Percentiles rank a stretch among this genome's conserved stretches.
Conservation (phyloP, 2,329 filamentous ascomycete genomes). For the Arthrobotrys sphaeroides region DNA sequence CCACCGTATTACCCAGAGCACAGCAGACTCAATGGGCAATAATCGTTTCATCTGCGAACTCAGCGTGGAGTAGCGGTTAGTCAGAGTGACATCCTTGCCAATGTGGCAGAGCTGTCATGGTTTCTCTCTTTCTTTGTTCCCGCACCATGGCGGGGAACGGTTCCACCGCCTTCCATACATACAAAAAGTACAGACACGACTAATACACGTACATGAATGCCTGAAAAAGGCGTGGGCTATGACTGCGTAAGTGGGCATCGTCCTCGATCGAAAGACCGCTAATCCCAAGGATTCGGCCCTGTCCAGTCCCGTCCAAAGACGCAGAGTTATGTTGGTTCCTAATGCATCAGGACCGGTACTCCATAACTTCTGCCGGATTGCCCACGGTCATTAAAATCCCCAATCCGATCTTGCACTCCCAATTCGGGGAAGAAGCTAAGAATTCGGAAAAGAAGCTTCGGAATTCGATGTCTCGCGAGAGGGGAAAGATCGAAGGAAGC, state of each 20-base stretch:
- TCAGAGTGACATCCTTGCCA: conserved; percentile 6
- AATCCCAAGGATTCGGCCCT: conserved; percentile 29
- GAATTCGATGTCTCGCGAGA: conserved; percentile 14
- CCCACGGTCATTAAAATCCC: neutral
- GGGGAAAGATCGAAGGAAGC: neutral
- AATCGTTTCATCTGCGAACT: too few relatives aligned
- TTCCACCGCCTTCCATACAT: conserved; percentile 48
- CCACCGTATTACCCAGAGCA: neutral
- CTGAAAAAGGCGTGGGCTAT: too few relatives aligned
- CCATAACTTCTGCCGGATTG: neutral
- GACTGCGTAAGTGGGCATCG: neutral
- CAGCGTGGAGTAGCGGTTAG: neutral
- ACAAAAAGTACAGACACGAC: neutral
- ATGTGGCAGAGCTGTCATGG: conserved; percentile 32
- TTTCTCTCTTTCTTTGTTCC: too few relatives aligned
- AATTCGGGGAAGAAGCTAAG: neutral
- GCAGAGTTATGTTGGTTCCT: conserved; percentile 1
- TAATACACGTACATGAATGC: neutral
- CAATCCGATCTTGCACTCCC: neutral
- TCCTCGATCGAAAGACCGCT: neutral
- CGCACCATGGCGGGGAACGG: too few relatives aligned
- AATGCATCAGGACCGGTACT: neutral
- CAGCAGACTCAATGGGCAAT: neutral
- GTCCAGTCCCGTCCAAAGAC: conserved; percentile 34
- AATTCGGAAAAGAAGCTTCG: neutral